Evolutionary conservation across 176 grass and related monocot genomes (phyloP).

Genomic region (Melocanna baccifera): DNA sequence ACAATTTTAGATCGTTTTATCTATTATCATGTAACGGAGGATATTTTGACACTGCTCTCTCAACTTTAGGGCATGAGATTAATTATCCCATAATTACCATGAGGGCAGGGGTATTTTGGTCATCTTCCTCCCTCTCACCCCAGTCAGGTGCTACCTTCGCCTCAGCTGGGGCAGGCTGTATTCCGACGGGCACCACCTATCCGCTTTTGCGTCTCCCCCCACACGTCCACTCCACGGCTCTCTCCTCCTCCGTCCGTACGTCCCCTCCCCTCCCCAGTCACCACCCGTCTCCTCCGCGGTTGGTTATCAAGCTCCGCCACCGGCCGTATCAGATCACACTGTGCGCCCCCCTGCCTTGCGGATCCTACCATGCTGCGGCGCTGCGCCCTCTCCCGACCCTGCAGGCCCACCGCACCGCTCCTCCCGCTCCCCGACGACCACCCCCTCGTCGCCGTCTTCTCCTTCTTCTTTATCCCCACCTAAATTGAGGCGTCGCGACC

Average conservation of each 20-base stretch:
- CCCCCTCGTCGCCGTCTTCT: constrained; percentile 56
- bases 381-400: constrained; percentile 39
- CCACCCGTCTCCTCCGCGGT: not conserved
- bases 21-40: no score
- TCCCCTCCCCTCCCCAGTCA: not conserved
- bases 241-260: not conserved
- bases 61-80: no score
- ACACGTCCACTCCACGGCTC: not conserved
- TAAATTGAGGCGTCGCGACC: constrained; percentile 3
- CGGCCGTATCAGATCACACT: not conserved
- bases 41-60: no score
- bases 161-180: constrained; percentile 62
- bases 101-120: no score
- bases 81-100: no score
- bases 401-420: constrained; percentile 30
- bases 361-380: constrained; percentile 63
- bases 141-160: not conserved
- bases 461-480: constrained; percentile 96
- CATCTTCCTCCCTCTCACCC: no score
- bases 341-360: not conserved
- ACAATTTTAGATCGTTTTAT: no score
- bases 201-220: no score
- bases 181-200: constrained; percentile 47
- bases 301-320: constrained; percentile 7
- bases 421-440: constrained; percentile 41